These are phyloP conservation scores for Colletotrichum magnum DNA, from an alignment of 2,329 filamentous ascomycete genomes.

Conservation along the genomic window DNA sequence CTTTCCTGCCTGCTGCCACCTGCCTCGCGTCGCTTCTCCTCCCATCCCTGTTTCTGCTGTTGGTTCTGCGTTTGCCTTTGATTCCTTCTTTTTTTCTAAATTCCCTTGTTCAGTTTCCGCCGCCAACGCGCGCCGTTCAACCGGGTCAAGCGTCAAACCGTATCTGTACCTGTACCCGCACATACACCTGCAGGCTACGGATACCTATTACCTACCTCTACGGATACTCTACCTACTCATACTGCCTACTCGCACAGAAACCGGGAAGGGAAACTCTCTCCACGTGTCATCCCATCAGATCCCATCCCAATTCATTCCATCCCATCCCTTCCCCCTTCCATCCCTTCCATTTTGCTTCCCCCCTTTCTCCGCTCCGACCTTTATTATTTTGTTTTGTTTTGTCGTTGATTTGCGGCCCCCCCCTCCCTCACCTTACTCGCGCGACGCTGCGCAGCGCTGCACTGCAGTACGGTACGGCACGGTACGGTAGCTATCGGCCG, in stretches of 20 bases:
- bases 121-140: background rate
- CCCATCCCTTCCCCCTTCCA: conserved; percentile 17
- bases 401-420: background rate
- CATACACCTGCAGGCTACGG: background rate
- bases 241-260: background rate
- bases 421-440: conserved; percentile 25
- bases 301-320: conserved; percentile 13
- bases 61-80: conserved; percentile 7
- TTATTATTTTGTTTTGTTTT: background rate
- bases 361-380: conserved; percentile 10
- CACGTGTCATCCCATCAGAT: conserved; percentile 30
- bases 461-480: background rate
- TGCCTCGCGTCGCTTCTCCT: background rate
- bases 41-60: conserved; percentile 10
- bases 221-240: background rate
- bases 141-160: no score
- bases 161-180: background rate
- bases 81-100: background rate
- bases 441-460: conserved; percentile 13
- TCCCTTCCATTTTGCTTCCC: conserved; percentile 7
- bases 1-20: background rate
- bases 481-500: conserved; percentile 1
- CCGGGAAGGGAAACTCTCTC: conserved; percentile 4
- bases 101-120: background rate
- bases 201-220: background rate